Base-by-base conservation (phyloP, 108 stramenopile genomes). In the Pseudonitzschia multiseries region DNA sequence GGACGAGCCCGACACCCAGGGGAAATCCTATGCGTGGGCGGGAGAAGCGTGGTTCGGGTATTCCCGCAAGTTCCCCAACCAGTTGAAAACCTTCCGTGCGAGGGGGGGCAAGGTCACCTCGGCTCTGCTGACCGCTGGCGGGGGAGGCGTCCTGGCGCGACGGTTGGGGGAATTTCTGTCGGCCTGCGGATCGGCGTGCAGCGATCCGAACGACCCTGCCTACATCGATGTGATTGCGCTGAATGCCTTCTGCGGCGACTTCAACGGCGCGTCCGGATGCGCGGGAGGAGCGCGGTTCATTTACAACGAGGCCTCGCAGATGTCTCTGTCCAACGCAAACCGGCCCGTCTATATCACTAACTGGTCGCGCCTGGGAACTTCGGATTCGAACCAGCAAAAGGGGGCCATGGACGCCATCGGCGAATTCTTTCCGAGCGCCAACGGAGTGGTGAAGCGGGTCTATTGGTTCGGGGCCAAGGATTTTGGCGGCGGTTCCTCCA, bases 41-140 rank as follows among this genome's bases (percentile, higher is more conserved):
- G 72, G 72, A 5, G 52, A 73, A n/a, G 42, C 72, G 15, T 73
- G 72, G 72, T 48, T 52, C 24, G 72, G 41, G 28, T 73, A 73
- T 24, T 62, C 60, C 33, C 53, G 53, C 0, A 43, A 50, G 8
- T 73, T 62, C 33, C 9, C 28, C 2, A 50, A 0, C 8, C 29
- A 73, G 43, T 12, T 73, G 26, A 44, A 27, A 13, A 33, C 15
- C 28, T 22, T 73, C 41, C 72, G 72, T 9, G 31, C 43, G 22
- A 26, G 24, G 4, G 72, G 62, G 20, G 62, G 48, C 50, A 27
- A 33, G 20, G 44, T 73, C 13, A 52, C 72, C 28, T 62, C 62
- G 1, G 61, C 72, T 3, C 51, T 65, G 62, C 28, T 73, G 8
- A 48, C 27, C 15, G 62, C 22, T 31, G 63, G 59, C 18, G 28